phyloP scores from a whole-genome alignment of 805 yeast species.

The Yarrowia sp. region DNA sequence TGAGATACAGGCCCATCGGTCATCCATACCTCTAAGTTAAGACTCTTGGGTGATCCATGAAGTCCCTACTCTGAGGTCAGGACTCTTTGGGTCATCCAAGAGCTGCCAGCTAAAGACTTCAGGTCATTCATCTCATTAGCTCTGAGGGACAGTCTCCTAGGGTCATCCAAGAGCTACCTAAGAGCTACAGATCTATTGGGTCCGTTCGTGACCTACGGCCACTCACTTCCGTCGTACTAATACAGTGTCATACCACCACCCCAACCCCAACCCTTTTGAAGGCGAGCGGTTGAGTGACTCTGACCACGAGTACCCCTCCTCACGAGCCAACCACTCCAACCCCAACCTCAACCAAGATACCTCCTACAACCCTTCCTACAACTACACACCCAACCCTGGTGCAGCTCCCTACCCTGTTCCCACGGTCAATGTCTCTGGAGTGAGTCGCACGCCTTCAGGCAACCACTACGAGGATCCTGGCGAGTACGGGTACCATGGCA shows the following conservation, averaged over 20 bases:
- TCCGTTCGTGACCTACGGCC: constrained; percentile 6
- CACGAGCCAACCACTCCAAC: background rate
- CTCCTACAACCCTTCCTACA: constrained; percentile 19
- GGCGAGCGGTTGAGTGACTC: constrained; percentile 6
- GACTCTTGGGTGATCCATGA: no score
- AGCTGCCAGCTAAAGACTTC: no score
- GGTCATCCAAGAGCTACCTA: no score
- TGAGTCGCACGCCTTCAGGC: background rate
- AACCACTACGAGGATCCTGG: constrained; percentile 12
- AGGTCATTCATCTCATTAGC: no score
- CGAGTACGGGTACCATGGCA: constrained; percentile 20
- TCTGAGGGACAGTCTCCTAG: no score
- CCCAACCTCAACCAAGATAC: constrained; percentile 28
- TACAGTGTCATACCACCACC: constrained; percentile 28
- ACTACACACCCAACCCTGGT: constrained; percentile 3
- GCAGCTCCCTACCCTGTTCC: constrained; percentile 15
- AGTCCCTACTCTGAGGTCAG: no score
- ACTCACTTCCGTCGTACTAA: constrained; percentile 4
- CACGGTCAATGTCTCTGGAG: constrained; percentile 8
- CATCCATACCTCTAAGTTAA: no score
- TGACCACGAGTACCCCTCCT: background rate
- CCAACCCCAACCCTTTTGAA: constrained; percentile 25
- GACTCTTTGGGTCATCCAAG: no score
- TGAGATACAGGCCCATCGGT: no score
- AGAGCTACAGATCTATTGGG: background rate